Conservation (phyloP, 176 grass and related monocot genomes). For the Alloteropsis semialata region DNA sequence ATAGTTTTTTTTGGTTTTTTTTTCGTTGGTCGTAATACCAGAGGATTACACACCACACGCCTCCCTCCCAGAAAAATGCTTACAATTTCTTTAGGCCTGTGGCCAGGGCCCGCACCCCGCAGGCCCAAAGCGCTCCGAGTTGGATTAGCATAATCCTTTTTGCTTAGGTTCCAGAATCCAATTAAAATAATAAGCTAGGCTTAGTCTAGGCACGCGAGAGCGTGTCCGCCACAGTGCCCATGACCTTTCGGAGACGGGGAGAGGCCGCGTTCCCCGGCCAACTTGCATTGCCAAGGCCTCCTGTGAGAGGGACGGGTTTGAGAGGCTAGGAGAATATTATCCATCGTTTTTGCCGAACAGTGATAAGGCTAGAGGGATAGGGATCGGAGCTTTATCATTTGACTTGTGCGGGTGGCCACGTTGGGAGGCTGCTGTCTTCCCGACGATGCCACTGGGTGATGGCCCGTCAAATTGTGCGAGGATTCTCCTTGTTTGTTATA, state of each 20-base stretch:
- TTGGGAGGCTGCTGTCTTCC: slow-evolving; percentile 25
- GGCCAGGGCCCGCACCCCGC: slow-evolving; percentile 23
- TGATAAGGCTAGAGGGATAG: not conserved
- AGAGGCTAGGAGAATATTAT: not conserved
- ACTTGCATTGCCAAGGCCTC: slow-evolving; percentile 7
- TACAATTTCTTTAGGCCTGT: not conserved
- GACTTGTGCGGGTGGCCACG: slow-evolving; percentile 24
- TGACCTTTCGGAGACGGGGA: not conserved
- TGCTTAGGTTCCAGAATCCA: not conserved
- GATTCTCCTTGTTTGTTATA: not conserved
- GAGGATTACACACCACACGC: not conserved
- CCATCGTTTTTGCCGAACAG: not conserved
- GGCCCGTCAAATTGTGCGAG: not conserved
- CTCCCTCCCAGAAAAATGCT: not conserved
- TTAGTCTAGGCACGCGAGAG: not conserved
- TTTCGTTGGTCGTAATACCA: not conserved
- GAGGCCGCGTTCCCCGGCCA: not conserved
- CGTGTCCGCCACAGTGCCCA: not conserved
- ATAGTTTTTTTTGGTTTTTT: not conserved
- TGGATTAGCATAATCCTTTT: slow-evolving; percentile 36
- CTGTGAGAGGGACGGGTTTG: not conserved
- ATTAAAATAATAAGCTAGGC: not conserved
- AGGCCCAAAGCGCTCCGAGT: not conserved
- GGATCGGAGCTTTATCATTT: slow-evolving; percentile 9
- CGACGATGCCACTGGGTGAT: not conserved